Evolutionary conservation across 2,329 filamentous ascomycete genomes (phyloP).

Genomic region (Fusarium sp.): DNA sequence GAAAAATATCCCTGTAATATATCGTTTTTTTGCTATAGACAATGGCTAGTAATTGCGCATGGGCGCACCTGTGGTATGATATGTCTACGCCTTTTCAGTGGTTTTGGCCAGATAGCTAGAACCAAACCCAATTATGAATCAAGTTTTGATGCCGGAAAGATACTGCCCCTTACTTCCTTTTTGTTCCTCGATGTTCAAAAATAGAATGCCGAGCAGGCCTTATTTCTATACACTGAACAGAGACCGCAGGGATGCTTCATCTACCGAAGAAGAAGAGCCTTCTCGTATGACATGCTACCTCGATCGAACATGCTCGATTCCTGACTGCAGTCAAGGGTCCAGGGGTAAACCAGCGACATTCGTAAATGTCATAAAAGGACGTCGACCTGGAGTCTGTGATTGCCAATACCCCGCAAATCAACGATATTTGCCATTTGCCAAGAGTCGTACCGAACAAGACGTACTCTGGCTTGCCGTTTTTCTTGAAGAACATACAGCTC

Average conservation of each 20-base stretch:
- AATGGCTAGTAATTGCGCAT: conserved; percentile 41
- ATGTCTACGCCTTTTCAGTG: conserved; percentile 15
- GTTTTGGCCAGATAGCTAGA: conserved; percentile 24
- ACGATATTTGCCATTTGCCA: neutral
- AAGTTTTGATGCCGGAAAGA: conserved; percentile 20
- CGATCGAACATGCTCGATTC: neutral
- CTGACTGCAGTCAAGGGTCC: neutral
- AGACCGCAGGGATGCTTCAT: neutral
- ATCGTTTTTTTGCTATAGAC: conserved; percentile 46
- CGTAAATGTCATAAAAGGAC: neutral
- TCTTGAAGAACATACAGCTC: neutral
- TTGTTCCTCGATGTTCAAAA: neutral
- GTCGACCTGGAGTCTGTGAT: neutral
- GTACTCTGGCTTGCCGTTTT: neutral
- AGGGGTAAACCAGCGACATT: neutral
- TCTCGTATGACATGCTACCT: no score
- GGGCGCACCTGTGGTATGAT: conserved; percentile 34
- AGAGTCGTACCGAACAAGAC: neutral
- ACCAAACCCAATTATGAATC: conserved; percentile 24
- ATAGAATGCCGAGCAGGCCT: neutral
- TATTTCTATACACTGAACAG: neutral
- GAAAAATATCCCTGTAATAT: conserved; percentile 48
- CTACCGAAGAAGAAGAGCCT: neutral
- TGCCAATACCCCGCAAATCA: neutral
- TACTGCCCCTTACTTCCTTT: neutral